Conservation (phyloP, 1,284 basidiomycete species). For the Ceraceosorus guamensis region DNA sequence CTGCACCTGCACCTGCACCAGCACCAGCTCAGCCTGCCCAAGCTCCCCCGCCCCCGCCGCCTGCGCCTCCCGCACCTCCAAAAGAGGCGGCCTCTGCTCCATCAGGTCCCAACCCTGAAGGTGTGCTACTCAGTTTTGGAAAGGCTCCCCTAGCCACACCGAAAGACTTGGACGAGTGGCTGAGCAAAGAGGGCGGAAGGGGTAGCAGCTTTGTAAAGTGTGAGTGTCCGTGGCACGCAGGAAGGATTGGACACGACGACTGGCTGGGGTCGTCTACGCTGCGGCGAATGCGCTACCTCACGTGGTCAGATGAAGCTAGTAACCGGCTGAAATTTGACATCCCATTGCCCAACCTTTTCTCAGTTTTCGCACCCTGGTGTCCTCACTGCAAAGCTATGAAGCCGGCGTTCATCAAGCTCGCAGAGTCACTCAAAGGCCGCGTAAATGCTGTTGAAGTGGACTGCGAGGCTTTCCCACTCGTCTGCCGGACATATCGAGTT, state of each 20-base stretch:
- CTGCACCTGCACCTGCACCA: not conserved
- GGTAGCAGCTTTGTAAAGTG: conserved; percentile 44
- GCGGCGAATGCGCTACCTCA: too few relatives aligned
- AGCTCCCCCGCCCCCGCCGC: conserved; percentile 8
- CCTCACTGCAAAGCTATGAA: conserved; percentile 46
- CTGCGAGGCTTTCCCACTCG: conserved; percentile 28
- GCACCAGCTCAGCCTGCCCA: conserved; percentile 6
- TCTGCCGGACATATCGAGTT: conserved; percentile 29
- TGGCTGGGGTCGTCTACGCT: too few relatives aligned
- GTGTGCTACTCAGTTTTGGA: conserved; percentile 33
- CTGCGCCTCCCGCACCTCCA: conserved; percentile 3
- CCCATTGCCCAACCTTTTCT: too few relatives aligned
- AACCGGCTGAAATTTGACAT: too few relatives aligned
- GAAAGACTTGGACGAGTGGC: conserved; percentile 24
- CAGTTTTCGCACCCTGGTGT: conserved; percentile 44
- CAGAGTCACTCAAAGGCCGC: conserved; percentile 24
- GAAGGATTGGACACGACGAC: not conserved
- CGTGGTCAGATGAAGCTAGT: too few relatives aligned
- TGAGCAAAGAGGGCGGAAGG: conserved; percentile 27
- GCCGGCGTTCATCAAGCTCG: conserved; percentile 26
- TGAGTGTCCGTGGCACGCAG: conserved; percentile 9
- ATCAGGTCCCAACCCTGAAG: conserved; percentile 29
- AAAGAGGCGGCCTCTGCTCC: too few relatives aligned
- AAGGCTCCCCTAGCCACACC: conserved; percentile 17
- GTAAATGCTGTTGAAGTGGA: conserved; percentile 43